phyloP scores from a whole-genome alignment of 305 asterid species.

The Coffea humblotiana region DNA sequence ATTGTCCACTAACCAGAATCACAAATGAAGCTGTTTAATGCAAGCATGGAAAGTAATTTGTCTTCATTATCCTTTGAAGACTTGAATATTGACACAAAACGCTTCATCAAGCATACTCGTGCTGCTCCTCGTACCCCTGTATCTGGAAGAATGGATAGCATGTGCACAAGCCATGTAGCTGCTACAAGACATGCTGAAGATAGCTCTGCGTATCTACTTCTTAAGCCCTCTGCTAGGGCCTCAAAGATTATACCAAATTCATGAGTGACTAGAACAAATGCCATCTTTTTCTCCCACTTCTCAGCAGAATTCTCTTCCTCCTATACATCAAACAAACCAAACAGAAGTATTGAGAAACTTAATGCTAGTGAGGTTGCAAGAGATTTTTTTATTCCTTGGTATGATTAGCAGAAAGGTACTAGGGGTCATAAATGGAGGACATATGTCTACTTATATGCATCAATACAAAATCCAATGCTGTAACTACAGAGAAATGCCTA shows the following conservation, averaged over 20 bases:
- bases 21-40: constrained; percentile 62
- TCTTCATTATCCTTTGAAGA: constrained; percentile 57
- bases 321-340: constrained; percentile 23
- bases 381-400: background rate
- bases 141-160: constrained; percentile 73
- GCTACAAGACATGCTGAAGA: constrained; percentile 65
- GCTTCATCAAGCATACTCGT: constrained; percentile 66
- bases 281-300: constrained; percentile 76
- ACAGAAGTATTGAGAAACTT: background rate
- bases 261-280: constrained; percentile 68
- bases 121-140: constrained; percentile 84
- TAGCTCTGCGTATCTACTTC: constrained; percentile 51
- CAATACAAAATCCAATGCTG: background rate
- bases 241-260: constrained; percentile 81
- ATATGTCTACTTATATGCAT: background rate
- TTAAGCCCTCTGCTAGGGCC: constrained; percentile 72
- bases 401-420: background rate
- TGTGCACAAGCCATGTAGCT: constrained; percentile 75
- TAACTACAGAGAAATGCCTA: background rate
- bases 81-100: constrained; percentile 60
- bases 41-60: constrained; percentile 75
- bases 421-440: background rate
- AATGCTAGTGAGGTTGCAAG: background rate
- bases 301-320: constrained; percentile 65
- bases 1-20: constrained; percentile 31